Evolutionary conservation across 1,284 basidiomycete species (phyloP).

Genomic region (Cronartium quercuum): DNA sequence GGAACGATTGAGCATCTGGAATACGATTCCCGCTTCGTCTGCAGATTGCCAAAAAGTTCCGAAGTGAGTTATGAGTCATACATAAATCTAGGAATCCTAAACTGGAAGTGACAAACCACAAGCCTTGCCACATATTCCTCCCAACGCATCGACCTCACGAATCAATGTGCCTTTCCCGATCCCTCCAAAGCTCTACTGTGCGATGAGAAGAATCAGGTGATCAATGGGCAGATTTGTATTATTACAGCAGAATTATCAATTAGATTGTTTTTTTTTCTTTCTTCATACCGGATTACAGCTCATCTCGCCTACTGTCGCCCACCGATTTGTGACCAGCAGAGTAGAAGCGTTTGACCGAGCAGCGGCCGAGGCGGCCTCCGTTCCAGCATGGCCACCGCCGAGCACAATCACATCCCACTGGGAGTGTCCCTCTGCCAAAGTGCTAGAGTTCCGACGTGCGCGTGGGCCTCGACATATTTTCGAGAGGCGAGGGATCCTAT

Average conservation of each 20-base stretch:
- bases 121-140: conserved; percentile 68
- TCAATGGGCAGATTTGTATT: no score
- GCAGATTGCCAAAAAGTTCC: neutral
- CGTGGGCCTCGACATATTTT: neutral
- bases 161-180: conserved; percentile 85
- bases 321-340: conserved; percentile 68
- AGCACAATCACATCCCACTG: conserved; percentile 66
- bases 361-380: conserved; percentile 77
- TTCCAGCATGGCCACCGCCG: conserved; percentile 86
- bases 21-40: conserved; percentile 82
- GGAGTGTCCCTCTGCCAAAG: neutral
- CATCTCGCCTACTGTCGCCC: conserved; percentile 74
- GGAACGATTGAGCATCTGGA: conserved; percentile 73
- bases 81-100: neutral
- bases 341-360: conserved; percentile 74
- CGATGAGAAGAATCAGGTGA: no score
- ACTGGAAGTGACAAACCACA: conserved; percentile 56
- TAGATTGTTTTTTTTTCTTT: no score
- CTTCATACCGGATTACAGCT: conserved; percentile 67
- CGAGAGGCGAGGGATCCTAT: no score
- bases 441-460: neutral
- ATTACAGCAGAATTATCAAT: no score
- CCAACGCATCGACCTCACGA: conserved; percentile 77
- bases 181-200: conserved; percentile 48
- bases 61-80: neutral